Evolutionary conservation across 768 basidiomycete species (phyloP).

Genomic region (Asterophora parasitica): DNA sequence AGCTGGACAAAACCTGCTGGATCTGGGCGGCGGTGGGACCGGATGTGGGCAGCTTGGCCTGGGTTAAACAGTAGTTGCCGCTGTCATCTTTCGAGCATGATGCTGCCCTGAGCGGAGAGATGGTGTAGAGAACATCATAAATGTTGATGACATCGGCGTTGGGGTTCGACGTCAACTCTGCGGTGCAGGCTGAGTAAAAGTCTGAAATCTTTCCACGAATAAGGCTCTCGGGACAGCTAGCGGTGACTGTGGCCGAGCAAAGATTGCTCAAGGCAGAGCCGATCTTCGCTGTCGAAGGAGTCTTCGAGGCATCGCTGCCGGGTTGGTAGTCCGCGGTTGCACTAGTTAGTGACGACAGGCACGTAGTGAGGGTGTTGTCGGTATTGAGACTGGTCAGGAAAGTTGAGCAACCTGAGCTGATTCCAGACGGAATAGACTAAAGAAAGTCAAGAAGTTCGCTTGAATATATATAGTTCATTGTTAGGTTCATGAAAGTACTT

Average conservation of each 20-base stretch:
- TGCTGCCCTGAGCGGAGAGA: slow-evolving; percentile 60
- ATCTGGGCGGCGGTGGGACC: slow-evolving; percentile 21
- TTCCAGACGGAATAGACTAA: slow-evolving; percentile 54
- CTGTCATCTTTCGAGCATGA: slow-evolving; percentile 73
- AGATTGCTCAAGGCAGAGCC: slow-evolving; percentile 46
- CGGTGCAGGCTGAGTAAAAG: slow-evolving; percentile 68
- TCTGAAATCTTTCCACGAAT: slow-evolving; percentile 58
- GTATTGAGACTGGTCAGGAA: slow-evolving; percentile 64
- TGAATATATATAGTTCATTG: not conserved
- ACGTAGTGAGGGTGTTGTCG: slow-evolving; percentile 51
- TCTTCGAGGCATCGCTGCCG: slow-evolving; percentile 34
- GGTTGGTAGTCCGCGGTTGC: slow-evolving; percentile 55
- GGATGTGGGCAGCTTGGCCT: slow-evolving; percentile 33
- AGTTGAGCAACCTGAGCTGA: slow-evolving; percentile 46
- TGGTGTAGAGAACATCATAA: slow-evolving; percentile 79
- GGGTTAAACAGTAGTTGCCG: slow-evolving; percentile 64
- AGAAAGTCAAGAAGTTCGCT: slow-evolving; percentile 28
- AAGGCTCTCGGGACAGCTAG: slow-evolving; percentile 49
- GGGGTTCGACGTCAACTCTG: slow-evolving; percentile 57
- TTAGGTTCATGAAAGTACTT: slow-evolving; percentile 7
- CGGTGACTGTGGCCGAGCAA: slow-evolving; percentile 44
- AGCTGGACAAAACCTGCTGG: slow-evolving; percentile 26
- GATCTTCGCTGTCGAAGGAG: slow-evolving; percentile 41
- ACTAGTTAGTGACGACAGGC: slow-evolving; percentile 57
- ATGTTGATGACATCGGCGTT: slow-evolving; percentile 48